A percentile compares a stretch with the other conserved stretches of the same genome.
These are phyloP conservation scores for Pharus latifolius DNA, from an alignment of 176 grass and related monocot genomes.

Conservation along the genomic window DNA sequence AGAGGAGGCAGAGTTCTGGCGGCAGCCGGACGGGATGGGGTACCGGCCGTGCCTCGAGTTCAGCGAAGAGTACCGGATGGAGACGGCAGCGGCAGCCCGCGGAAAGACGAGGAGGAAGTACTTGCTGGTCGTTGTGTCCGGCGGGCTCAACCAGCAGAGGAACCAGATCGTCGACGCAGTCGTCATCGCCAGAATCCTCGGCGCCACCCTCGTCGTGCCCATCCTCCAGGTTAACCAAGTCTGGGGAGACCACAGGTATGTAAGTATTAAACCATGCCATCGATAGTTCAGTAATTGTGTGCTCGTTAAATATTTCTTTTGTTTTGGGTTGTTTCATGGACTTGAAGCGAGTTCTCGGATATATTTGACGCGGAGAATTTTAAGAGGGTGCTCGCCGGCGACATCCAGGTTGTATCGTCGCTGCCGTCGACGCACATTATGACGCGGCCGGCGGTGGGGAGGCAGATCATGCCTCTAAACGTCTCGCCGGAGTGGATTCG, in stretches of 20 bases:
- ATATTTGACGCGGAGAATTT: constrained; percentile 47
- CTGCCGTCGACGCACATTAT: constrained; percentile 46
- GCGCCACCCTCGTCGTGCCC: constrained; percentile 38
- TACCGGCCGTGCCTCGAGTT: constrained; percentile 37
- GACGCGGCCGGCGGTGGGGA: constrained; percentile 26
- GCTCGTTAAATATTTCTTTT: background rate
- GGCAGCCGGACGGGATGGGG: constrained; percentile 34
- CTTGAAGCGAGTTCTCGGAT: constrained; percentile 35
- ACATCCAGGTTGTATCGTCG: constrained; percentile 35
- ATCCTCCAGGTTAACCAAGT: constrained; percentile 46
- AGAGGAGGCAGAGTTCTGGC: constrained; percentile 19
- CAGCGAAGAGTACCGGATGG: constrained; percentile 29
- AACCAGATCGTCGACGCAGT: constrained; percentile 50
- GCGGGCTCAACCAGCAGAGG: constrained; percentile 44
- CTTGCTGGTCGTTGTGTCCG: constrained; percentile 36
- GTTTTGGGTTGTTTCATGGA: background rate
- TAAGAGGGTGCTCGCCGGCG: constrained; percentile 24
- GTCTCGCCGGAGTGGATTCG: constrained; percentile 28
- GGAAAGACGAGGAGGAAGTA: constrained; percentile 27
- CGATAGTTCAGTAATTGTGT: no score
- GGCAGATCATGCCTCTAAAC: constrained; percentile 21
- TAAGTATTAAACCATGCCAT: no score
- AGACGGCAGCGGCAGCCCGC: background rate
- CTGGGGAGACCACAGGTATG: constrained; percentile 45
- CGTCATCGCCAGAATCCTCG: constrained; percentile 41